These are phyloP conservation scores for Lumnitzera littorea DNA, from an alignment of 345 rosid species.

Conservation along the genomic window DNA sequence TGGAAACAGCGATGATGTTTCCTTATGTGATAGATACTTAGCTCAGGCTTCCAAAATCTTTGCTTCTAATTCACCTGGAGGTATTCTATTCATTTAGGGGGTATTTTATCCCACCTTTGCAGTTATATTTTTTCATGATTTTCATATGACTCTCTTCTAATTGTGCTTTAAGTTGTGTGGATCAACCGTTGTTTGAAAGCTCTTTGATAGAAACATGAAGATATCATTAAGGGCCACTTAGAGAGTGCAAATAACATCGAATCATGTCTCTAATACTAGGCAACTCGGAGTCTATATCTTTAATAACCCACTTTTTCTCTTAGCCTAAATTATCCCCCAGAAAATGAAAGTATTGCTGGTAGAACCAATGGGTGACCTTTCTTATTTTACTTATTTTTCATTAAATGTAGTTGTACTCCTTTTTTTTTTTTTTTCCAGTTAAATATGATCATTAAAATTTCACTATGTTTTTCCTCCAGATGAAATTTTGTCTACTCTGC, in stretches of 20 bases:
- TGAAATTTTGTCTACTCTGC: conserved; percentile 36
- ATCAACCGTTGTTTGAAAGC: neutral
- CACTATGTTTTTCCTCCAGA: conserved; percentile 33
- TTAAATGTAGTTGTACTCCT: neutral
- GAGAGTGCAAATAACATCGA: too few species aligned
- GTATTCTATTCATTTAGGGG: conserved; percentile 24
- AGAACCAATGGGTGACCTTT: too few species aligned
- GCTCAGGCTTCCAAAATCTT: conserved; percentile 47
- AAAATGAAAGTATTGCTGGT: too few species aligned
- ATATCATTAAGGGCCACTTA: too few species aligned
- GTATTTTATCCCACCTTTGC: too few species aligned
- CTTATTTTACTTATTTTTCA: too few species aligned
- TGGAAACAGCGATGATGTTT: conserved; percentile 33
- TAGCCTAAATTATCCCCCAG: too few species aligned
- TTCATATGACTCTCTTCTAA: neutral
- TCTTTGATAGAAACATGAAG: too few species aligned
- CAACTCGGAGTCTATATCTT: too few species aligned
- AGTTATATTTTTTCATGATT: too few species aligned
- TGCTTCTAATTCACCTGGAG: conserved; percentile 34
- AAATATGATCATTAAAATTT: neutral
- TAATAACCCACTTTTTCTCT: too few species aligned
- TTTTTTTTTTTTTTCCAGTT: neutral
- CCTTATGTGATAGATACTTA: conserved; percentile 49
- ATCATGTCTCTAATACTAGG: too few species aligned
- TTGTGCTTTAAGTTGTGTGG: neutral